A percentile compares a stretch with the other conserved stretches of the same genome.
phyloP scores from a whole-genome alignment of 2,329 filamentous ascomycete species.

The Mollisia scopiformis region DNA sequence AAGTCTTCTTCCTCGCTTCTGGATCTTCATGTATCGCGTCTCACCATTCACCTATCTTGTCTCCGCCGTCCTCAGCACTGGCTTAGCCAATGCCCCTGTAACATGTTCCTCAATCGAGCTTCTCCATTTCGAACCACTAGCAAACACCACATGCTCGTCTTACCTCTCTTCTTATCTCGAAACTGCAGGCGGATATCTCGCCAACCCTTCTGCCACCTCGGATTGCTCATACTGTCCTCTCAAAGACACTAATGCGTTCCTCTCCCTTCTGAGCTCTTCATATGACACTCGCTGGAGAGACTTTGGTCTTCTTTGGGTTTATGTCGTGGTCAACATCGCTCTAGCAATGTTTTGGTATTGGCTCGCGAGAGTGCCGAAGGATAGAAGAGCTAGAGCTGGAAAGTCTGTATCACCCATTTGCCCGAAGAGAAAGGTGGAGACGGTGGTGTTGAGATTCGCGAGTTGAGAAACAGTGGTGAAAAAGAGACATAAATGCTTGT shows the following conservation, averaged over 20 bases:
- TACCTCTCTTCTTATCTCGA: constrained; percentile 8
- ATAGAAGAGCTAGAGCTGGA: background rate
- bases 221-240: constrained; percentile 10
- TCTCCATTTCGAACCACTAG: constrained; percentile 9
- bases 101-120: constrained; percentile 54
- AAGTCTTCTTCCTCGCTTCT: constrained; percentile 68
- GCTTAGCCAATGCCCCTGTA: constrained; percentile 68
- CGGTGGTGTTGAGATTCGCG: background rate
- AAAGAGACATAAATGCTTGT: background rate
- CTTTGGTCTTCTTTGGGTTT: constrained; percentile 16
- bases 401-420: background rate
- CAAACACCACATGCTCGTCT: background rate
- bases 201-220: background rate
- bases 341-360: constrained; percentile 11
- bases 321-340: constrained; percentile 7
- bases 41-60: constrained; percentile 85
- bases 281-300: constrained; percentile 10
- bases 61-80: constrained; percentile 69
- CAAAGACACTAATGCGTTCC: constrained; percentile 11
- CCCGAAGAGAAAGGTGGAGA: background rate
- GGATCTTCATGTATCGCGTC: constrained; percentile 82
- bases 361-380: constrained; percentile 12
- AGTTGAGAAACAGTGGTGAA: background rate
- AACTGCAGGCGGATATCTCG: constrained; percentile 7
- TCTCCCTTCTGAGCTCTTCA: background rate